phyloP scores from a whole-genome alignment of 2,329 filamentous ascomycete species.

The Xylaria sp. region DNA sequence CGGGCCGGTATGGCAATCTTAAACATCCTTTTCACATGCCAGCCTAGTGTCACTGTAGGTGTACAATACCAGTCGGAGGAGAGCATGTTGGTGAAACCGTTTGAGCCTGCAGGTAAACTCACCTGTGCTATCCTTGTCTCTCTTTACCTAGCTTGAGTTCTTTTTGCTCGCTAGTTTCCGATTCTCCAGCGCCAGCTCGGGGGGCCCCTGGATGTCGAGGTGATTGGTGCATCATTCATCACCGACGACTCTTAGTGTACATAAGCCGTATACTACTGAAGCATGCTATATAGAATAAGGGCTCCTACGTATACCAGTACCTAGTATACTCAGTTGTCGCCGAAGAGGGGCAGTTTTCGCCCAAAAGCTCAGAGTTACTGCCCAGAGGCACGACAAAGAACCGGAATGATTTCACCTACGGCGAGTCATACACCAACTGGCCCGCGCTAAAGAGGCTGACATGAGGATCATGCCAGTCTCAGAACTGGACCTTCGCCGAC shows the following conservation, averaged over 20 bases:
- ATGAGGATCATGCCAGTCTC: constrained; percentile 25
- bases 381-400: constrained; percentile 33
- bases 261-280: constrained; percentile 1
- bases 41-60: neutral
- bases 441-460: constrained; percentile 19
- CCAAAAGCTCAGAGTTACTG: neutral
- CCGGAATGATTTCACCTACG: constrained; percentile 25
- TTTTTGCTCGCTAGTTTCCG: constrained; percentile 20
- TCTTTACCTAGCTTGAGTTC: constrained; percentile 16
- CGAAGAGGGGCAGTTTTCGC: constrained; percentile 6
- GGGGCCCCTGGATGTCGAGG: constrained; percentile 16
- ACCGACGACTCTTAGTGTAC: neutral
- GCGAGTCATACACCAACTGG: constrained; percentile 15
- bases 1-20: constrained; percentile 11
- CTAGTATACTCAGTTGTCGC: neutral
- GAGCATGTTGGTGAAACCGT: constrained; percentile 4
- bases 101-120: constrained; percentile 13
- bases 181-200: constrained; percentile 22
- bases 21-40: constrained; percentile 20
- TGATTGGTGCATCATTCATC: constrained; percentile 6
- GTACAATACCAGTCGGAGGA: neutral
- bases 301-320: neutral
- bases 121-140: constrained; percentile 15
- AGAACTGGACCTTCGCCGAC: constrained; percentile 26
- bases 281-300: neutral